phyloP scores from a whole-genome alignment of 305 asterid genomes.

The Fraxinus latifolia region DNA sequence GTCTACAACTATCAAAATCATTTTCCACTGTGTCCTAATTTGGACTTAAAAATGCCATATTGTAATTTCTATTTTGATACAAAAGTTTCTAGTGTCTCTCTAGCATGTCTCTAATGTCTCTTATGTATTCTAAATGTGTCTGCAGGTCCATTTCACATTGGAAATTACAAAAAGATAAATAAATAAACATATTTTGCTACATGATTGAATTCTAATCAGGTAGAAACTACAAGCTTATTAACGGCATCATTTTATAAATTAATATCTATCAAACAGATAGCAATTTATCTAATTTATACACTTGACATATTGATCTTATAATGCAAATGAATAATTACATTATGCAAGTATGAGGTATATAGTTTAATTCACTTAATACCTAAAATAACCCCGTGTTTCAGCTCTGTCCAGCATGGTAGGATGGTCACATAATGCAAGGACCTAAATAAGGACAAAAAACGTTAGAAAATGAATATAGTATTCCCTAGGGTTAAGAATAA shows the following conservation, averaged over 20 bases:
- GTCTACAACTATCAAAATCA: not conserved
- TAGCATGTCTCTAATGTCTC: not conserved
- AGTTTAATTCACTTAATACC: conserved; percentile 38
- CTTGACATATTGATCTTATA: not conserved
- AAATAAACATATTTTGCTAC: not conserved
- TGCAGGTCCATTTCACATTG: not conserved
- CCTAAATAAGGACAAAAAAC: conserved; percentile 38
- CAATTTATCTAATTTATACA: not conserved
- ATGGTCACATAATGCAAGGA: conserved; percentile 91
- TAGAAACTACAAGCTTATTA: not conserved
- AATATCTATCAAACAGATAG: not conserved
- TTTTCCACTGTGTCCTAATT: not conserved
- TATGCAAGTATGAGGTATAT: not conserved
- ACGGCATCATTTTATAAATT: not conserved
- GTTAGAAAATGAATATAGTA: conserved; percentile 12
- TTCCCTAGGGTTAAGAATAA: not conserved
- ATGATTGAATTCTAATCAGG: not conserved
- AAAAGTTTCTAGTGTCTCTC: not conserved
- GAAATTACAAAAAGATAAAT: not conserved
- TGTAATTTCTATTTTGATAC: not conserved
- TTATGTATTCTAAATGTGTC: not conserved
- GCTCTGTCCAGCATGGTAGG: conserved; percentile 84
- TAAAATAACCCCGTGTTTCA: conserved; percentile 79
- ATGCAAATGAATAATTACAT: not conserved
- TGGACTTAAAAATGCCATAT: not conserved